A percentile compares a stretch with the other conserved stretches of the same genome.
These are phyloP conservation scores for Sporothrix phasma DNA, from an alignment of 2,329 filamentous ascomycete genomes.

Conservation along the genomic window DNA sequence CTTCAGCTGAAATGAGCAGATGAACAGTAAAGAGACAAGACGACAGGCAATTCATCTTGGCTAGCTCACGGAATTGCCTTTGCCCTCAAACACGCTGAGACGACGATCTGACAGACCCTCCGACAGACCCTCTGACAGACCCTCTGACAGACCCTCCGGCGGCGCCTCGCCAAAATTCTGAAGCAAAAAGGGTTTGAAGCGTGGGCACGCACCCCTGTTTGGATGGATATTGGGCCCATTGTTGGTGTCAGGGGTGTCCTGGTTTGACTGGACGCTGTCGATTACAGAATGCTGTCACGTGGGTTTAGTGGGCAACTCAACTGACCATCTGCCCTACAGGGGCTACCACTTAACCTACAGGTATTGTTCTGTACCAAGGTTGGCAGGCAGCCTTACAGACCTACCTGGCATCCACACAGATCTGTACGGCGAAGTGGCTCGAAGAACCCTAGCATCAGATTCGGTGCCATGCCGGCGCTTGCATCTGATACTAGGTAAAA, in stretches of 20 bases:
- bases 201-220: neutral
- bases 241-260: neutral
- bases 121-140: slow-evolving; percentile 1
- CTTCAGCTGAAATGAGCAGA: neutral
- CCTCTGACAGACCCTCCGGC: slow-evolving; percentile 5
- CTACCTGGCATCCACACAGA: too few species aligned
- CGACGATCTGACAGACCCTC: slow-evolving; percentile 12
- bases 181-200: slow-evolving; percentile 13
- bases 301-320: too few species aligned
- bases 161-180: slow-evolving; percentile 6
- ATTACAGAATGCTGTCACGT: too few species aligned
- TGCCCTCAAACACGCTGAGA: slow-evolving; percentile 14
- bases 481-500: too few species aligned
- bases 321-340: too few species aligned
- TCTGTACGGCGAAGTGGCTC: too few species aligned
- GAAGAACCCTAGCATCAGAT: too few species aligned
- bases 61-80: neutral
- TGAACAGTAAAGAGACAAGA: too few species aligned
- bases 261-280: neutral
- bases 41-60: neutral
- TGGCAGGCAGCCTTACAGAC: too few species aligned
- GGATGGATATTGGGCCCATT: neutral
- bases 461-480: too few species aligned
- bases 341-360: too few species aligned
- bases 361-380: too few species aligned